phyloP scores from a whole-genome alignment of 495 filamentous ascomycete species.

The Penicillium coprophilum region DNA sequence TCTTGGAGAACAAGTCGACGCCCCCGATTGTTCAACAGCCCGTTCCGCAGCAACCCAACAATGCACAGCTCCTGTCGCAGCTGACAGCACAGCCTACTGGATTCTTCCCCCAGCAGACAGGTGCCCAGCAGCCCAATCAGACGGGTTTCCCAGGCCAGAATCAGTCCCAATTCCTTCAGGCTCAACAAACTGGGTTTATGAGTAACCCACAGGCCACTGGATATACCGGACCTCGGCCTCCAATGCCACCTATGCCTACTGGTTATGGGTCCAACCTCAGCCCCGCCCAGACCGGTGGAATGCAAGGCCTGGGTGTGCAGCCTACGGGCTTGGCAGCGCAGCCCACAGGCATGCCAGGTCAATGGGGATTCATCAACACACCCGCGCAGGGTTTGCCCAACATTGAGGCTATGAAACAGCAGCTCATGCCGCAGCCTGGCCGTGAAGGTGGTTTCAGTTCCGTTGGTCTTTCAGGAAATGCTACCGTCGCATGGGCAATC shows the following conservation, averaged over 20 bases:
- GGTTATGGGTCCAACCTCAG: constrained; percentile 68
- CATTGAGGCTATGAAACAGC: constrained; percentile 87
- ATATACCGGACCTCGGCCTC: constrained; percentile 76
- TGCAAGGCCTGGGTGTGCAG: constrained; percentile 36
- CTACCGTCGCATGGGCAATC: constrained; percentile 95
- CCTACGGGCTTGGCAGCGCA: constrained; percentile 74
- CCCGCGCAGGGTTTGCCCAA: constrained; percentile 88
- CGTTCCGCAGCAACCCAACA: constrained; percentile 74
- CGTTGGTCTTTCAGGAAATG: constrained; percentile 84
- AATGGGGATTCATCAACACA: constrained; percentile 97
- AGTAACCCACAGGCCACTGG: constrained; percentile 59
- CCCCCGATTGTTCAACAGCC: constrained; percentile 82
- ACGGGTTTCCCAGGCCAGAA: constrained; percentile 47
- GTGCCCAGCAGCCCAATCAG: constrained; percentile 51
- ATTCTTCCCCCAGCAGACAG: constrained; percentile 58
- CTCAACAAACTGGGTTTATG: constrained; percentile 51
- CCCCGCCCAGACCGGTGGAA: constrained; percentile 58
- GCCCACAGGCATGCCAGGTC: constrained; percentile 93
- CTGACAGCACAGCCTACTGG: constrained; percentile 70
- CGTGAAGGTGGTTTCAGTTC: constrained; percentile 92
- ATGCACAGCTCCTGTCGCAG: constrained; percentile 72
- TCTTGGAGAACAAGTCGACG: constrained; percentile 60
- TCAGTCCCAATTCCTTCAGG: constrained; percentile 41
- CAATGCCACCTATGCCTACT: constrained; percentile 94
- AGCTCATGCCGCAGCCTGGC: constrained; percentile 97